Conservation (phyloP, 164 flowering plant genomes). For the Echeveria elegans region DNA sequence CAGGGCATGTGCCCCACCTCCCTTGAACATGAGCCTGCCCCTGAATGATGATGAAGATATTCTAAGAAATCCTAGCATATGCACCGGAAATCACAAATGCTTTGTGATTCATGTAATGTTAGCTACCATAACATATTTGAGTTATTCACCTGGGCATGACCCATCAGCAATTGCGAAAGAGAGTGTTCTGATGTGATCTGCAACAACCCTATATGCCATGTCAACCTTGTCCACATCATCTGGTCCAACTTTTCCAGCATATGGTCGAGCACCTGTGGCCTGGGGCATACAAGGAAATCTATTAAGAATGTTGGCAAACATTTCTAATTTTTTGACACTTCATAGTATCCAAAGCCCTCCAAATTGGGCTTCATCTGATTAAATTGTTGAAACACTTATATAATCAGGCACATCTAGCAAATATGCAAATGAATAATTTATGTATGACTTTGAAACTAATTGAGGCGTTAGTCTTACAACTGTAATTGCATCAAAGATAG, state of each 20-base stretch:
- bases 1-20: too few species aligned
- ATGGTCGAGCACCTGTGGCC: conserved; percentile 83
- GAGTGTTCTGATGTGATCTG: conserved; percentile 94
- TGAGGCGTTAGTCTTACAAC: conserved; percentile 31
- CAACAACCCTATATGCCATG: conserved; percentile 99
- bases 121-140: too few species aligned
- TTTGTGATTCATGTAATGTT: too few species aligned
- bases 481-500: conserved; percentile 82
- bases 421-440: background rate
- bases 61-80: too few species aligned
- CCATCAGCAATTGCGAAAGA: conserved; percentile 99
- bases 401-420: background rate
- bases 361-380: too few species aligned
- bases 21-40: too few species aligned
- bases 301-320: too few species aligned
- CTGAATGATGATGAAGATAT: too few species aligned
- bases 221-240: conserved; percentile 87
- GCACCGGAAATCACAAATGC: too few species aligned
- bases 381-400: too few species aligned
- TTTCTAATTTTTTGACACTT: too few species aligned
- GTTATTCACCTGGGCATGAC: conserved; percentile 74
- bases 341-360: too few species aligned
- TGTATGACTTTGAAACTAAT: background rate
- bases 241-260: conserved; percentile 78
- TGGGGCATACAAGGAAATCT: conserved; percentile 16